phyloP scores from a whole-genome alignment of 345 rosid genomes.

The Jatropha curcas region DNA sequence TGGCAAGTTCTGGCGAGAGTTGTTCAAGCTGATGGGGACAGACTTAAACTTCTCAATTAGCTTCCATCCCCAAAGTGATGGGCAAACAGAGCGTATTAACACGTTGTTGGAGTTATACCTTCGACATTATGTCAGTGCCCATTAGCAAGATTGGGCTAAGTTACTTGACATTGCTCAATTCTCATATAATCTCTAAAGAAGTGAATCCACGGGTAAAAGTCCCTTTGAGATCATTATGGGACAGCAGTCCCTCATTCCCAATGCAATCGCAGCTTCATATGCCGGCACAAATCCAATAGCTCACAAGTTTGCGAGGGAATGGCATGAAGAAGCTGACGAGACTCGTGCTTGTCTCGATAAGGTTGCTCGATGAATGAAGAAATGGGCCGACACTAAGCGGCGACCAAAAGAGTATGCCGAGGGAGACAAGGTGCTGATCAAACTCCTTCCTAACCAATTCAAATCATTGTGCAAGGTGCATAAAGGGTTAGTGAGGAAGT shows the following conservation, averaged over 20 bases:
- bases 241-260: background rate
- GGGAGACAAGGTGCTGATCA: background rate
- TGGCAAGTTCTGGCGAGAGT: background rate
- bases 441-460: too few species aligned
- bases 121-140: background rate
- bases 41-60: background rate
- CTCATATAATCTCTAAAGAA: background rate
- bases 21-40: background rate
- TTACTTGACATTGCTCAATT: background rate
- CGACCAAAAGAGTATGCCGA: background rate
- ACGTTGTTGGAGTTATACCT: background rate
- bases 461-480: background rate
- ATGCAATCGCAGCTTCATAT: background rate
- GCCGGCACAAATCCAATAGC: accelerated
- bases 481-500: background rate
- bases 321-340: background rate
- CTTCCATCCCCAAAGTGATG: too few species aligned
- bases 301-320: background rate
- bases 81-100: too few species aligned
- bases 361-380: background rate
- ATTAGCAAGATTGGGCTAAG: background rate
- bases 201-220: accelerated
- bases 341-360: background rate
- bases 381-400: background rate
- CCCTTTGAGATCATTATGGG: background rate